Evolutionary conservation across 2,329 filamentous ascomycete genomes (phyloP), one percentile per base, ranked within the genome.

Genomic region (Lojkania enalia): DNA sequence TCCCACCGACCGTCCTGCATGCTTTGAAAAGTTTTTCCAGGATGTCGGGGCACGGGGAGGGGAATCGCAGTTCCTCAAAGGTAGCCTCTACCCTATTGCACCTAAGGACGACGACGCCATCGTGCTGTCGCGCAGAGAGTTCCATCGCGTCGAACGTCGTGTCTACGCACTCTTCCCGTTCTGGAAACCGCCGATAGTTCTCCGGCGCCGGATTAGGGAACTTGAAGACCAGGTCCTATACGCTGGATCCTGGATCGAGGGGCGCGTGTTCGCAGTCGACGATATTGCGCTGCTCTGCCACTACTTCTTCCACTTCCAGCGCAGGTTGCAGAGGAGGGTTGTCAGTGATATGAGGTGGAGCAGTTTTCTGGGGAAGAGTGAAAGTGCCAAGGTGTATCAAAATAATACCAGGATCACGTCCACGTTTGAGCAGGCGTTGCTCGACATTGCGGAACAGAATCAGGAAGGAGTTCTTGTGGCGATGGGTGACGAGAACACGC

Each of bases 291-390:
- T 54, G 18, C 36, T 57, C 4, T 42, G 42, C 11, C 41, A 54
- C 30, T 54, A 55, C 37, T 55, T 57, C 42, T 54, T 57, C 33
- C 29, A 38, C 16, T 49, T 52, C 19, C 54, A 57, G 41, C 39
- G 52, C n/a, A 35, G 49, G 6, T 35, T 57, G 15, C 52, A 55
- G 39, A 41, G 31, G 15, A 49, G 44, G 37, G 52, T 51, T n/a
- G 52, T 52, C 5, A 44, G 44, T 7, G 30, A 35, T 13, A 4
- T 38, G n/a, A 6, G 14, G 3, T 20, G 49, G 18, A 20, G 6
- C 2, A 13, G 1, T n/a, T 53, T 55, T 31, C 33, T 55, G 5
- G 32, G n/a, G 16, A 51, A 52, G 38, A 44, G 49, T 2, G 52
- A 57, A 20, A 33, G 39, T 4, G 31, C 12, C 3, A 48, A 30